Evolutionary conservation across 2,329 filamentous ascomycete species (phyloP).

Genomic region (Penicillium verrucosum): DNA sequence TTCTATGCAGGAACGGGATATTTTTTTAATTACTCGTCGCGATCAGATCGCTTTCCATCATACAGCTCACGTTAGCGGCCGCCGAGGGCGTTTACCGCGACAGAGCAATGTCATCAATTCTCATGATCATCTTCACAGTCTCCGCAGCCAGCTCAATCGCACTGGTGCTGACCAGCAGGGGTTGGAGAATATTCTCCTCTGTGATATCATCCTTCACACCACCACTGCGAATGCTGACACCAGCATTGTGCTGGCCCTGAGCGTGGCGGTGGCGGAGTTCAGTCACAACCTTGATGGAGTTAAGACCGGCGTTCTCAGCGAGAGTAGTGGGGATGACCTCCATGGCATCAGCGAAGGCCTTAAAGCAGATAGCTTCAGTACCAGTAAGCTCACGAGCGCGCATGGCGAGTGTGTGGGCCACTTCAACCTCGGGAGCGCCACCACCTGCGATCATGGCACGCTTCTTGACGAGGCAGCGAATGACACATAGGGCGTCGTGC

Average conservation of each 20-base stretch:
- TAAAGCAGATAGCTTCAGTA: slow-evolving; percentile 97
- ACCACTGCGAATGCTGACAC: slow-evolving; percentile 96
- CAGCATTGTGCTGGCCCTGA: slow-evolving; percentile 90
- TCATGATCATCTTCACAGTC: slow-evolving; percentile 92
- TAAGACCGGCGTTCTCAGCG: slow-evolving; percentile 94
- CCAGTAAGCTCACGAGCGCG: slow-evolving; percentile 79
- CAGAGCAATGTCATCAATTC: slow-evolving; percentile 65
- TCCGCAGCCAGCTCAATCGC: slow-evolving; percentile 95
- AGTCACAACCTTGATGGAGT: slow-evolving; percentile 98
- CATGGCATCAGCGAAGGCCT: slow-evolving; percentile 95
- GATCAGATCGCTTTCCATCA: slow-evolving; percentile 26
- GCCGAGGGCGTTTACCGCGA: slow-evolving; percentile 37
- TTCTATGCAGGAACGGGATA: slow-evolving; percentile 19
- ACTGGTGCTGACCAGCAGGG: slow-evolving; percentile 92
- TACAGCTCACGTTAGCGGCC: slow-evolving; percentile 22
- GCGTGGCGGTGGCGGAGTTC: slow-evolving; percentile 92
- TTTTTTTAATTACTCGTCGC: slow-evolving; percentile 29
- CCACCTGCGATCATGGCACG: slow-evolving; percentile 97
- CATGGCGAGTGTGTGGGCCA: slow-evolving; percentile 79
- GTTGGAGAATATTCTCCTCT: slow-evolving; percentile 95
- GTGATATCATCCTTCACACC: slow-evolving; percentile 96
- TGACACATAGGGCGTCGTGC: slow-evolving; percentile 95
- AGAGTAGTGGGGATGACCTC: slow-evolving; percentile 96
- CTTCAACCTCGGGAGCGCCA: slow-evolving; percentile 94
- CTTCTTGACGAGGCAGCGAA: slow-evolving; percentile 98